A percentile compares a stretch with the other conserved stretches of the same genome.
Conservation (phyloP, 805 yeast genomes). For the Ogataea ramenticola region DNA sequence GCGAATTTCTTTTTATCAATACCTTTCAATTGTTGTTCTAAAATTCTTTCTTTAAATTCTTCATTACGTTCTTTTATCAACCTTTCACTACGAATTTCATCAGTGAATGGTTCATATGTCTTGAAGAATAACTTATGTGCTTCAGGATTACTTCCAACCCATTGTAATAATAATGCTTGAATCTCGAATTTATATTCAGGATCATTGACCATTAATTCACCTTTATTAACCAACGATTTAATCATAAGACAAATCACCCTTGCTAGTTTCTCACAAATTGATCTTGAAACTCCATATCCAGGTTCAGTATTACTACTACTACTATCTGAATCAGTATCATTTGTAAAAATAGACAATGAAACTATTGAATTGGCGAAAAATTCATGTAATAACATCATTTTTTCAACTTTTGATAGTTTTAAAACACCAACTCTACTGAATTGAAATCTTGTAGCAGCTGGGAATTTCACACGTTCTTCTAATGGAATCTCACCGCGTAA, state of each 20-base stretch:
- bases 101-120: constrained; percentile 3
- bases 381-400: constrained; percentile 62
- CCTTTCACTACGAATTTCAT: not conserved
- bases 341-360: constrained; percentile 26
- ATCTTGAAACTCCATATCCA: constrained; percentile 24
- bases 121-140: constrained; percentile 47
- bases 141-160: constrained; percentile 59
- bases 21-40: not conserved
- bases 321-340: constrained; percentile 6
- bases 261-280: constrained; percentile 33
- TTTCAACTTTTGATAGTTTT: constrained; percentile 50
- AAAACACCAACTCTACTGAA: constrained; percentile 55
- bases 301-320: constrained; percentile 12
- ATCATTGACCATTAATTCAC: constrained; percentile 35
- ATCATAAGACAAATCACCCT: constrained; percentile 58
- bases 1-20: not conserved
- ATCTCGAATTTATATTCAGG: constrained; percentile 53
- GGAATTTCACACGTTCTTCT: not conserved
- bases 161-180: constrained; percentile 51
- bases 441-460: constrained; percentile 13
- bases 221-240: constrained; percentile 38
- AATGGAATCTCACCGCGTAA: constrained; percentile 37
- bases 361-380: constrained; percentile 52
- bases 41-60: not conserved
- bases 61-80: constrained; percentile 2